phyloP scores from a whole-genome alignment of 345 rosid genomes.

The Corchorus capsularis region DNA sequence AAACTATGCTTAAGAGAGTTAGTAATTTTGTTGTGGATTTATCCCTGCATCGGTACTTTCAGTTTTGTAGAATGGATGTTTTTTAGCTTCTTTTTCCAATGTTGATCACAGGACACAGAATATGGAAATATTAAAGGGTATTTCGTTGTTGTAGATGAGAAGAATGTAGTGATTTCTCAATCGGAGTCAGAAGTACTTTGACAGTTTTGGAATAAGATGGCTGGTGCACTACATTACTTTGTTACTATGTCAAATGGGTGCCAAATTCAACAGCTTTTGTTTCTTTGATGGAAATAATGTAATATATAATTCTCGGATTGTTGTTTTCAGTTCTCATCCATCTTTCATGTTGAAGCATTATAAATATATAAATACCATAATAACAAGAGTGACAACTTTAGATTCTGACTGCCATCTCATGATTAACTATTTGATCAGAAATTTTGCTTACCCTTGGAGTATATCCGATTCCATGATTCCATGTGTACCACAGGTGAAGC shows the following conservation, averaged over 20 bases:
- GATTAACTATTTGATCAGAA: too few relatives aligned
- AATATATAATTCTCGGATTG: too few relatives aligned
- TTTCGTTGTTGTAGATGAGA: conserved; percentile 29
- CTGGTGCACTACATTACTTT: background rate
- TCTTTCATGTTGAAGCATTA: background rate
- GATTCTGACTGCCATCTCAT: too few relatives aligned
- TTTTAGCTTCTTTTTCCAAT: conserved; percentile 16
- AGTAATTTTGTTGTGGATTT: conserved; percentile 24
- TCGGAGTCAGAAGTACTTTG: conserved; percentile 23
- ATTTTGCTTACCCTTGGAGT: too few relatives aligned
- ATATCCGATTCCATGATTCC: too few relatives aligned
- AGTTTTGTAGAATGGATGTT: conserved; percentile 36
- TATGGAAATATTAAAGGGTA: conserved; percentile 14
- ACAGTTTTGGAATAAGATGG: conserved; percentile 30
- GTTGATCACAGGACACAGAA: conserved; percentile 2
- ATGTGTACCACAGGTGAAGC: too few relatives aligned
- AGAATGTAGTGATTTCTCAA: conserved; percentile 10
- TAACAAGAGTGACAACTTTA: too few relatives aligned
- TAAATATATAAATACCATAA: too few relatives aligned
- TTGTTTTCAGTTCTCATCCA: background rate
- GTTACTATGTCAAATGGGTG: background rate
- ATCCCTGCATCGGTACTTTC: conserved; percentile 23
- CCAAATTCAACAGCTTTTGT: background rate
- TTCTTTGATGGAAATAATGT: background rate
- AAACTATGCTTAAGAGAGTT: conserved; percentile 14